Conservation (phyloP, 345 rosid species). For the Eucalyptus curtisii region DNA sequence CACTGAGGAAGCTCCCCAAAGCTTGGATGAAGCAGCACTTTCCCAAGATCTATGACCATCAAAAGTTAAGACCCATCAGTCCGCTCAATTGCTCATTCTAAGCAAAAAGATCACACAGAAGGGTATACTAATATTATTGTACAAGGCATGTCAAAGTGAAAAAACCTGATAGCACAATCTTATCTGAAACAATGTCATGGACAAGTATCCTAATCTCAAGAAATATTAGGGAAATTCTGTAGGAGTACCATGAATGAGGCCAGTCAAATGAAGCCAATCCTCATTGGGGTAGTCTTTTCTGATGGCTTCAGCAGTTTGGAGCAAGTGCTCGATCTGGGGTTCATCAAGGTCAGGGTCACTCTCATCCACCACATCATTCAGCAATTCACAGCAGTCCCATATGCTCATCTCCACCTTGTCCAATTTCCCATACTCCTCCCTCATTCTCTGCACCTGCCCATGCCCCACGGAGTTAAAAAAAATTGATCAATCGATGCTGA, state of each 20-base stretch:
- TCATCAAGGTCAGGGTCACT: slow-evolving; percentile 72
- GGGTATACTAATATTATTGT: not conserved
- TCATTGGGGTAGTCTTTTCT: slow-evolving; percentile 46
- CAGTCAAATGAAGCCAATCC: slow-evolving; percentile 59
- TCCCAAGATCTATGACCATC: slow-evolving; percentile 52
- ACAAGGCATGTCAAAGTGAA: not conserved
- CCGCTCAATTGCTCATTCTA: not conserved
- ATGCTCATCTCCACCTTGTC: slow-evolving; percentile 48
- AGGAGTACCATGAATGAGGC: slow-evolving; percentile 42
- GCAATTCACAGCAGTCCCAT: slow-evolving; percentile 68
- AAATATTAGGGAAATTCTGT: not conserved
- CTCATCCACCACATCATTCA: slow-evolving; percentile 54
- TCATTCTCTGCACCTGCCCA: slow-evolving; percentile 32
- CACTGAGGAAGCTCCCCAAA: slow-evolving; percentile 90
- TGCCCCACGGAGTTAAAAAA: not conserved
- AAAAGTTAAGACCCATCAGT: not conserved
- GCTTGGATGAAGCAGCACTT: slow-evolving; percentile 60
- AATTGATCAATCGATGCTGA: not conserved
- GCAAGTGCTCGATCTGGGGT: slow-evolving; percentile 50
- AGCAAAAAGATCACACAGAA: not conserved
- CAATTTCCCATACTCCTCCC: slow-evolving; percentile 34
- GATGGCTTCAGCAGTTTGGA: slow-evolving; percentile 64
- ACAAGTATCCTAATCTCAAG: not conserved
- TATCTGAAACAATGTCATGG: not conserved
- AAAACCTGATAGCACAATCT: not conserved